phyloP scores from a whole-genome alignment of 768 basidiomycete species.

The Cyathus striatus region DNA sequence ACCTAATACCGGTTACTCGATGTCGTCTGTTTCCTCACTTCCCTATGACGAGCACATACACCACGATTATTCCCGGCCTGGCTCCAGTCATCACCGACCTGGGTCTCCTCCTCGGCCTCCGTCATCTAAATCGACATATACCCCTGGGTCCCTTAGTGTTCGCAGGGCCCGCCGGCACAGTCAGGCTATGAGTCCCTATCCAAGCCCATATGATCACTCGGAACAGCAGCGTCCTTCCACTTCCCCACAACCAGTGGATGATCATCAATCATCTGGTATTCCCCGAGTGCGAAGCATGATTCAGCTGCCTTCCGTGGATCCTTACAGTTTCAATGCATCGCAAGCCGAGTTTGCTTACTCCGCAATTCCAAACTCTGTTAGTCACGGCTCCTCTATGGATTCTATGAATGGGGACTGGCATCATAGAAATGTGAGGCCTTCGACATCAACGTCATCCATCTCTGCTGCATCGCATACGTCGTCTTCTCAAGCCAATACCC shows the following conservation, averaged over 20 bases:
- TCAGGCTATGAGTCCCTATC: constrained; percentile 86
- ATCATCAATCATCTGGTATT: constrained; percentile 42
- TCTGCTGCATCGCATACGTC: constrained; percentile 73
- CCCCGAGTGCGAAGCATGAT: constrained; percentile 84
- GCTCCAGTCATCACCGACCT: constrained; percentile 70
- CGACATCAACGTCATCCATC: constrained; percentile 73
- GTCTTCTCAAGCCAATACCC: constrained; percentile 79
- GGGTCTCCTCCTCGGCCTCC: constrained; percentile 65
- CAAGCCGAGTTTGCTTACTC: constrained; percentile 83
- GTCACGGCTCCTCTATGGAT: constrained; percentile 36
- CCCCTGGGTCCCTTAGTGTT: constrained; percentile 55
- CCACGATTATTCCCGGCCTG: constrained; percentile 69
- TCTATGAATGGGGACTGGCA: constrained; percentile 43
- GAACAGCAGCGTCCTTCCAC: constrained; percentile 66
- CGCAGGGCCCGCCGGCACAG: constrained; percentile 75
- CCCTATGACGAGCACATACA: constrained; percentile 53
- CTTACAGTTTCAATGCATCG: constrained; percentile 56
- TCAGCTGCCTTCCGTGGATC: constrained; percentile 68
- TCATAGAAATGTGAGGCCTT: constrained; percentile 59
- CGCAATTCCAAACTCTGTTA: constrained; percentile 44
- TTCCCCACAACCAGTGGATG: constrained; percentile 63
- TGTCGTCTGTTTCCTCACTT: constrained; percentile 74
- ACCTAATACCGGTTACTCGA: constrained; percentile 82
- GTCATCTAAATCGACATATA: constrained; percentile 59
- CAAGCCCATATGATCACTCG: constrained; percentile 71